Base-by-base conservation (phyloP, 1,139 yeast genomes). In the Chernovozyma aurita region DNA sequence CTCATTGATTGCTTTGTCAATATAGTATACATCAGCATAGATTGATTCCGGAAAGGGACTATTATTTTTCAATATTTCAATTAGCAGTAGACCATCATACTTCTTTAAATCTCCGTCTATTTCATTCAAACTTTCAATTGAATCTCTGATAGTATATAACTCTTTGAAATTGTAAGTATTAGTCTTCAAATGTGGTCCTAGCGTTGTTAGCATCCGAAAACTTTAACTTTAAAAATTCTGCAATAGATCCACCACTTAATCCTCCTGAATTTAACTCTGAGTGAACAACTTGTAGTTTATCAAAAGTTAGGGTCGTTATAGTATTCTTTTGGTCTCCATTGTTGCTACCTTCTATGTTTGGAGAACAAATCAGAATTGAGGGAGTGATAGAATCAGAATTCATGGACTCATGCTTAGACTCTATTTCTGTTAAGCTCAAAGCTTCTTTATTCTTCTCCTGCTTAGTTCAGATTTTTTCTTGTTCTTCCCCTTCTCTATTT, bases 171-270 rank as follows among this genome's bases (percentile, higher is more conserved):
- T 38, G 34, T 50, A 51, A 27, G 34, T 44, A 4, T 30, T 27
- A 2, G 17, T 13, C n/a, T 20, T 32, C 13, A 18, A 17, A 15
- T 26, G 6, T 28, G 20, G 30, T 17, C n/a, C n/a, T 28, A 18
- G 5, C 17, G 6, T 28, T 13, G 8, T 24, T 18, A 32, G 29
- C 12, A 33, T 40, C 39, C 39, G 29, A 42, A 20, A 42, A 37
- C 18, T 42, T 41, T n/a, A 35, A 28, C 5, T 41, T 37, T 4
- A 46, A 31, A 31, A 44, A 46, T 18, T 43, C 39, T 14, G 49
- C 33, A 13, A 53, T 39, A 7, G 55, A 44, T 20, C 39, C 46
- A 9, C 42, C 53, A 29, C 43, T 45, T 20, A 45, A 40, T 12
- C 35, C 48, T 13, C 45, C 41, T 2, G 49, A 40, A 20, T 31